Percentiles rank a stretch among this genome's conserved stretches.
These are phyloP conservation scores for Coniella lustricola DNA, from an alignment of 2,329 filamentous ascomycete species.

Conservation along the genomic window DNA sequence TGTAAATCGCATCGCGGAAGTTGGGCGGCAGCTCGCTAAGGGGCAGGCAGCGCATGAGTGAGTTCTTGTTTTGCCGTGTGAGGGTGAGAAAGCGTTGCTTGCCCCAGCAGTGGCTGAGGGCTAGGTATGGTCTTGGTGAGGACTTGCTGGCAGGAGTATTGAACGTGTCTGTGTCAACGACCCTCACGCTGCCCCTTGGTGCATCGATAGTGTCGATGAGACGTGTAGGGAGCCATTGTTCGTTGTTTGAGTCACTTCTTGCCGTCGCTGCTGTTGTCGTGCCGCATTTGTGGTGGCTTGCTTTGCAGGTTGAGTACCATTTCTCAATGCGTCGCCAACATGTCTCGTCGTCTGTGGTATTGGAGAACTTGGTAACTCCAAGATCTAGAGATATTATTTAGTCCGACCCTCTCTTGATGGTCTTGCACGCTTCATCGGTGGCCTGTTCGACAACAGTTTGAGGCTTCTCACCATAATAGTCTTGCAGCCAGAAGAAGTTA, in stretches of 20 bases:
- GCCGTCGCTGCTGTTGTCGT: background rate
- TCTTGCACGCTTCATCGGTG: too few relatives aligned
- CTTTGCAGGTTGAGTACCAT: background rate
- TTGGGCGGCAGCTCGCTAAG: background rate
- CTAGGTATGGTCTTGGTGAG: background rate
- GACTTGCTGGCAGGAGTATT: background rate
- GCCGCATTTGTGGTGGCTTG: background rate
- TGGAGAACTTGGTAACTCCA: background rate
- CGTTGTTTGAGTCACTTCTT: background rate
- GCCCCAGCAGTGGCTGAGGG: constrained; percentile 6
- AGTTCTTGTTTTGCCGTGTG: background rate
- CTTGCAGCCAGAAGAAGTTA: background rate
- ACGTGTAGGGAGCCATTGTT: background rate
- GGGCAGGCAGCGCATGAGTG: background rate
- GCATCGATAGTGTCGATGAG: background rate
- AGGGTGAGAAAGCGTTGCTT: background rate
- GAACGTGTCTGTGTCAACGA: background rate
- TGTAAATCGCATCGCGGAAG: background rate
- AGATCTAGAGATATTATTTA: background rate
- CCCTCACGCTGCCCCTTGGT: background rate
- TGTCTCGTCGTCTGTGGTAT: background rate
- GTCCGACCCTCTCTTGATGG: background rate
- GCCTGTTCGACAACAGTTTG: too few relatives aligned
- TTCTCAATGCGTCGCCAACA: background rate
- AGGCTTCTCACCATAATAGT: background rate